Conservation (phyloP, 106 monocot species). For the Dendrobium chrysotoxum region DNA sequence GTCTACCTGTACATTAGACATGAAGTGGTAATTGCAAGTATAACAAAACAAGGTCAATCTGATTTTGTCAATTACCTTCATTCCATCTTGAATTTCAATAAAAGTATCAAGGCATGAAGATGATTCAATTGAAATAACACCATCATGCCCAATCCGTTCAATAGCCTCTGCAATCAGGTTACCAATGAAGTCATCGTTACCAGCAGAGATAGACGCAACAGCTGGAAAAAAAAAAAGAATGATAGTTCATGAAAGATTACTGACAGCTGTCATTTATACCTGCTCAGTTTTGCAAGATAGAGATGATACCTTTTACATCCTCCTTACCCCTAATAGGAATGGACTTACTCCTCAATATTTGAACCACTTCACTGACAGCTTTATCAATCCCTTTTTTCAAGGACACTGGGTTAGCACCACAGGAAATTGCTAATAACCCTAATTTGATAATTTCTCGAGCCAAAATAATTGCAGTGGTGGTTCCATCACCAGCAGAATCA, state of each 20-base stretch:
- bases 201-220: constrained; percentile 74
- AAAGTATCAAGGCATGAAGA: constrained; percentile 66
- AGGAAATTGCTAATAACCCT: constrained; percentile 67
- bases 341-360: constrained; percentile 48
- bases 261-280: not conserved
- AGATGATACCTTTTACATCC: constrained; percentile 67
- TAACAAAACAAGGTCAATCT: not conserved
- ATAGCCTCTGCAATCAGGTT: constrained; percentile 69
- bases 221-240: constrained; percentile 32
- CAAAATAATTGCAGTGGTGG: constrained; percentile 83
- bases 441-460: constrained; percentile 87
- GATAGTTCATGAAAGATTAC: not conserved
- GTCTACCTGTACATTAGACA: constrained; percentile 53
- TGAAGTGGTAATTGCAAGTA: not conserved
- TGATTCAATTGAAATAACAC: constrained; percentile 80
- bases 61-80: constrained; percentile 52
- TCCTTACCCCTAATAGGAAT: constrained; percentile 44
- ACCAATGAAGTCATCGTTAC: constrained; percentile 84
- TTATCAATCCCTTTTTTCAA: constrained; percentile 91
- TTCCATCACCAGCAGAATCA: constrained; percentile 87
- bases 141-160: constrained; percentile 77
- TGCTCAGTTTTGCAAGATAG: not conserved
- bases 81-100: constrained; percentile 93
- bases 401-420: constrained; percentile 81
- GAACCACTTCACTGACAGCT: constrained; percentile 59